These are phyloP conservation scores for Epichloe baconii DNA, from an alignment of 2,329 filamentous ascomycete species.

Conservation along the genomic window DNA sequence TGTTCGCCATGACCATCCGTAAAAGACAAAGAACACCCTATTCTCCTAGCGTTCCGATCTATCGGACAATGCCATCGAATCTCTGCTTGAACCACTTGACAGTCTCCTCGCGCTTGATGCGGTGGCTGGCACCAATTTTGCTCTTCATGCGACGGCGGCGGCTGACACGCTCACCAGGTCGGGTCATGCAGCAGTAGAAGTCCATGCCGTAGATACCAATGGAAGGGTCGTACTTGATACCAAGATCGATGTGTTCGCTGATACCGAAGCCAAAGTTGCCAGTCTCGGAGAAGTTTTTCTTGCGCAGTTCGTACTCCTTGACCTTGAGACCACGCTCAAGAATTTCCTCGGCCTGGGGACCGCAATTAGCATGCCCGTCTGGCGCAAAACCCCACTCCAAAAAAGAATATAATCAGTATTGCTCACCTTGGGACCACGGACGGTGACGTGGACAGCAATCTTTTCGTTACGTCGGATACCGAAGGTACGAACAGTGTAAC, in stretches of 20 bases:
- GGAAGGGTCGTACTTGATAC: conserved; percentile 98
- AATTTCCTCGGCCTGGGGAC: conserved; percentile 78
- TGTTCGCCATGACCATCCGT: conserved; percentile 28
- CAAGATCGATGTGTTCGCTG: conserved; percentile 99
- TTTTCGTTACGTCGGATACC: conserved; percentile 99
- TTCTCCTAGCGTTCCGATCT: conserved; percentile 31
- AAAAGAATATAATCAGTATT: not conserved
- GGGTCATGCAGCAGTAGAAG: conserved; percentile 99
- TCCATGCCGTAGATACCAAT: conserved; percentile 99
- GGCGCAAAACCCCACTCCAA: not conserved
- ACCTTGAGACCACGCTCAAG: conserved; percentile 99
- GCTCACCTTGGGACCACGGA: conserved; percentile 73
- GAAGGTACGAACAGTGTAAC: conserved; percentile 99
- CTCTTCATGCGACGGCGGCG: conserved; percentile 85
- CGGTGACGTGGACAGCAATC: conserved; percentile 98
- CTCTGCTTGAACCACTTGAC: conserved; percentile 87
- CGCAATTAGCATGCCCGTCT: conserved; percentile 13
- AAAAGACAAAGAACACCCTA: conserved; percentile 19
- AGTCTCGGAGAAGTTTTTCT: conserved; percentile 99
- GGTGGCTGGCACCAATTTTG: conserved; percentile 76
- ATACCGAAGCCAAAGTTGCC: conserved; percentile 99
- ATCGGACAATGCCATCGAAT: conserved; percentile 98
- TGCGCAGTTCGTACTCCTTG: conserved; percentile 99
- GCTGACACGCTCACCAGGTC: conserved; percentile 93
- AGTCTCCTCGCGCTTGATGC: conserved; percentile 89